Conservation (phyloP, 1,284 basidiomycete species). For the Cutaneotrichosporon dermatis region DNA sequence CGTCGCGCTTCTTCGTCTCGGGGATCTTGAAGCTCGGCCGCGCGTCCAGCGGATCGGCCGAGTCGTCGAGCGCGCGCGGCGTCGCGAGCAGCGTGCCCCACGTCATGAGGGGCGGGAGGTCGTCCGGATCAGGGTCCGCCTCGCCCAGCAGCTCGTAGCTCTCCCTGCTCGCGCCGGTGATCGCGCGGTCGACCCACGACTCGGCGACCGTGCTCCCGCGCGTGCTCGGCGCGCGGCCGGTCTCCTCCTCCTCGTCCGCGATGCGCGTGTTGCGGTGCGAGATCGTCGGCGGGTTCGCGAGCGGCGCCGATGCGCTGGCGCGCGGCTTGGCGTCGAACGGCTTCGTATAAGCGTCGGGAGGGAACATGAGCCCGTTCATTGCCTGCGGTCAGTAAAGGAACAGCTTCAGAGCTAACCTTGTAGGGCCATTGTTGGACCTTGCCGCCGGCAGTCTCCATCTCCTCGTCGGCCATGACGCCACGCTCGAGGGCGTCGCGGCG, state of each 20-base stretch:
- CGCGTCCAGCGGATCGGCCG: slow-evolving; percentile 53
- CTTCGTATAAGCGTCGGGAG: slow-evolving; percentile 80
- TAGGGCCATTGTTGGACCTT: slow-evolving; percentile 68
- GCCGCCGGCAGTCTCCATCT: slow-evolving; percentile 54
- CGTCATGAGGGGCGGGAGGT: slow-evolving; percentile 85
- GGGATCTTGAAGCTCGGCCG: slow-evolving; percentile 64
- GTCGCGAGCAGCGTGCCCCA: slow-evolving; percentile 85
- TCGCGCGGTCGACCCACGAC: slow-evolving; percentile 81
- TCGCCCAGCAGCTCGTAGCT: slow-evolving; percentile 7
- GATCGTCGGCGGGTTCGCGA: slow-evolving; percentile 59
- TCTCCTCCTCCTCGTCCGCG: slow-evolving; percentile 60
- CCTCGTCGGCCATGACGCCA: slow-evolving; percentile 62
- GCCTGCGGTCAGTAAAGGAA: slow-evolving; percentile 12
- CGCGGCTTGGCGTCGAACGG: slow-evolving; percentile 54
- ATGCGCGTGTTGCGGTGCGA: slow-evolving; percentile 74
- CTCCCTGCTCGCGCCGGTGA: slow-evolving; percentile 57
- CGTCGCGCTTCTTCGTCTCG: slow-evolving; percentile 66
- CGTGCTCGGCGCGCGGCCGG: slow-evolving; percentile 51
- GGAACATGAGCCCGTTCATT: slow-evolving; percentile 80
- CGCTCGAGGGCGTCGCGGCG: slow-evolving; percentile 31
- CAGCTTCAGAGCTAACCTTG: slow-evolving; percentile 56
- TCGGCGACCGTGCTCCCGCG: slow-evolving; percentile 75
- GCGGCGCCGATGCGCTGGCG: neutral
- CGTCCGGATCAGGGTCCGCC: slow-evolving; percentile 59
- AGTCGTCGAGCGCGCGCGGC: slow-evolving; percentile 66